A percentile compares a stretch with the other conserved stretches of the same genome.
phyloP scores from a whole-genome alignment of 169 alveolate species.

The Eimeria maxima region DNA sequence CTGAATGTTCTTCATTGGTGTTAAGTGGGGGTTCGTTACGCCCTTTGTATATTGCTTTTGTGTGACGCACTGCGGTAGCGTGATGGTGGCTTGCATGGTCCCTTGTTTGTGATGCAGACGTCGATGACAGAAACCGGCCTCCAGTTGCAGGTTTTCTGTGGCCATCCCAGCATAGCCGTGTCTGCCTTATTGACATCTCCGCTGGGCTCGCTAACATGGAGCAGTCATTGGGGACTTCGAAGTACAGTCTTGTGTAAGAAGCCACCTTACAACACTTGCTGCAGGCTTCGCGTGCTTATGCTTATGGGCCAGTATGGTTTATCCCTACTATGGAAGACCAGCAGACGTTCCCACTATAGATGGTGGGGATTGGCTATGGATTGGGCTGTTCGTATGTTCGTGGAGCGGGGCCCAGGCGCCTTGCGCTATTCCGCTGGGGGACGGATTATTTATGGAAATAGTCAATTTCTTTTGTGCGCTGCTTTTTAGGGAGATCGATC shows the following conservation, averaged over 20 bases:
- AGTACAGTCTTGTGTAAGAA: slow-evolving; percentile 74
- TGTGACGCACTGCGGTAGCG: neutral
- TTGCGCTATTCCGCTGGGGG: neutral
- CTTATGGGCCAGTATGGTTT: neutral
- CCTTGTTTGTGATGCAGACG: slow-evolving; percentile 56
- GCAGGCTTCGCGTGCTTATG: neutral
- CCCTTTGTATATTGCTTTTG: neutral
- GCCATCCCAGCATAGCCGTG: slow-evolving; percentile 83
- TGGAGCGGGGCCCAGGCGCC: too few relatives aligned
- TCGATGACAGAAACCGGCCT: slow-evolving; percentile 82
- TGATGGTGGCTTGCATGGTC: neutral
- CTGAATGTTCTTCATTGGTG: neutral
- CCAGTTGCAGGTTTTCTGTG: slow-evolving; percentile 82
- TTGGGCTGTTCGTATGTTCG: neutral
- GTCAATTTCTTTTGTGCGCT: neutral
- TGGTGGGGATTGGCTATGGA: neutral
- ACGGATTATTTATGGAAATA: neutral
- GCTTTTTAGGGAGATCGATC: slow-evolving; percentile 74
- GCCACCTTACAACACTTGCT: neutral
- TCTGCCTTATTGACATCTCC: slow-evolving; percentile 83
- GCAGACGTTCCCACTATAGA: neutral
- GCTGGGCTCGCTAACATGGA: slow-evolving; percentile 82
- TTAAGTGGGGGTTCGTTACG: neutral
- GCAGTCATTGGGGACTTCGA: slow-evolving; percentile 80
- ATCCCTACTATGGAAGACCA: neutral